Evolutionary conservation across 176 grass and related monocot species (phyloP).

Genomic region (Echinochloa phyllopogon): DNA sequence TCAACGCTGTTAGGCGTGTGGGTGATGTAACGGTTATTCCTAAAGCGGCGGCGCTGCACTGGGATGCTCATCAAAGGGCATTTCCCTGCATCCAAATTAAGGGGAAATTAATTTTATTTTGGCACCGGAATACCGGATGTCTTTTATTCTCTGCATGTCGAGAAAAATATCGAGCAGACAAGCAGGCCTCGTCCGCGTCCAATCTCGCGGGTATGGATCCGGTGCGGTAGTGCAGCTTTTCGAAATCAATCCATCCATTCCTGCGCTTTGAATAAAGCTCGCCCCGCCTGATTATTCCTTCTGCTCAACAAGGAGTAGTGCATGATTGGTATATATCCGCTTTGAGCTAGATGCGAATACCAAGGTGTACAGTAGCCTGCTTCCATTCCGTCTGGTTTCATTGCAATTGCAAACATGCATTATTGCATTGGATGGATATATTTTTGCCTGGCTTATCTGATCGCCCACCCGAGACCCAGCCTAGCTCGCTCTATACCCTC

Average conservation of each 20-base stretch:
- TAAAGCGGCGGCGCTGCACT: neutral
- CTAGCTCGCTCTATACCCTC: neutral
- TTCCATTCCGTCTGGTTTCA: neutral
- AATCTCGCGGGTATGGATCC: slow-evolving; percentile 1
- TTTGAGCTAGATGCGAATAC: neutral
- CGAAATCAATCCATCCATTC: slow-evolving; percentile 3
- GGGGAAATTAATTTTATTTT: neutral
- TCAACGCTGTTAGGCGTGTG: neutral
- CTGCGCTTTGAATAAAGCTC: slow-evolving; percentile 12
- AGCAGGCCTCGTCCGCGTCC: neutral
- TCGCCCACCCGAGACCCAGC: neutral
- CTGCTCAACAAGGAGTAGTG: neutral
- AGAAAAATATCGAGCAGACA: neutral
- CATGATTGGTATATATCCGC: slow-evolving; percentile 13
- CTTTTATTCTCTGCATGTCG: neutral
- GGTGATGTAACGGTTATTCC: neutral
- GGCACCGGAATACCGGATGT: neutral
- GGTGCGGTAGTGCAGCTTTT: neutral
- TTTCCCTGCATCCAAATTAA: neutral
- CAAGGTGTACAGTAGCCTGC: neutral
- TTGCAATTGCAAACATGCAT: neutral
- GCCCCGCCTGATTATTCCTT: slow-evolving; percentile 5
- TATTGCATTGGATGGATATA: neutral
- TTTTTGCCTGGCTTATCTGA: neutral
- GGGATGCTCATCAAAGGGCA: neutral